A percentile compares a stretch with the other conserved stretches of the same genome.
phyloP scores from a whole-genome alignment of 257 asterid genomes.

The Lavandula angustifolia region DNA sequence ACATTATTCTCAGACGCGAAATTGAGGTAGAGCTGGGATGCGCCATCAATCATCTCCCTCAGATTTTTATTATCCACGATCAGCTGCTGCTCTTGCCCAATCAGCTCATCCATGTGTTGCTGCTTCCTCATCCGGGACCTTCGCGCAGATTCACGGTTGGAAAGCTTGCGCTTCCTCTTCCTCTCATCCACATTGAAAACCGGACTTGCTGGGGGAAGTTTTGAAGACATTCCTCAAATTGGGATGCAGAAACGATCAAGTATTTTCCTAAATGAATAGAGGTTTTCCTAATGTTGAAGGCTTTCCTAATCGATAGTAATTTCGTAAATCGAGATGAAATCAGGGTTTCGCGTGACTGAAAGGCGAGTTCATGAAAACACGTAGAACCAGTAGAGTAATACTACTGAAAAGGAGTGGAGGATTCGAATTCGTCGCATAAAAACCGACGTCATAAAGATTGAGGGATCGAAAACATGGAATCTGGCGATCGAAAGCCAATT shows the following conservation, averaged over 20 bases:
- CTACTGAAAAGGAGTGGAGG: conserved; percentile 88
- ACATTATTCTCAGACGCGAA: conserved; percentile 64
- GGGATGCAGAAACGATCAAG: conserved; percentile 1
- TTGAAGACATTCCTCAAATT: conserved; percentile 42
- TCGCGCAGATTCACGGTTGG: conserved; percentile 82
- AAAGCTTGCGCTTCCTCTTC: conserved; percentile 77
- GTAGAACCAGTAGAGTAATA: conserved; percentile 85
- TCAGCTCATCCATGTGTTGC: conserved; percentile 59
- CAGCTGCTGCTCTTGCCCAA: conserved; percentile 45
- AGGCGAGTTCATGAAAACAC: conserved; percentile 69
- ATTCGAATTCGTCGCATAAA: conserved; percentile 65
- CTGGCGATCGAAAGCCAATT: background rate
- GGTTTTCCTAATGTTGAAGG: background rate
- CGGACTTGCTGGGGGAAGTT: conserved; percentile 45
- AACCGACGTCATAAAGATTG: conserved; percentile 46
- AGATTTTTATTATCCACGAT: conserved; percentile 52
- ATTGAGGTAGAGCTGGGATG: conserved; percentile 44
- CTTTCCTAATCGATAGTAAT: background rate
- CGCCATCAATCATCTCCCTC: conserved; percentile 47
- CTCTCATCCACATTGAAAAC: conserved; percentile 56
- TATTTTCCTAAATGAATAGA: background rate
- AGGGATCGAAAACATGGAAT: conserved; percentile 35
- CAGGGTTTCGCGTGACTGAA: conserved; percentile 2
- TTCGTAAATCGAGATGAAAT: background rate
- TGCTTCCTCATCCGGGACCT: conserved; percentile 79